A percentile compares a stretch with the other conserved stretches of the same genome.
phyloP scores from a whole-genome alignment of 2,329 filamentous ascomycete species.

The Colletotrichum theobromicola region DNA sequence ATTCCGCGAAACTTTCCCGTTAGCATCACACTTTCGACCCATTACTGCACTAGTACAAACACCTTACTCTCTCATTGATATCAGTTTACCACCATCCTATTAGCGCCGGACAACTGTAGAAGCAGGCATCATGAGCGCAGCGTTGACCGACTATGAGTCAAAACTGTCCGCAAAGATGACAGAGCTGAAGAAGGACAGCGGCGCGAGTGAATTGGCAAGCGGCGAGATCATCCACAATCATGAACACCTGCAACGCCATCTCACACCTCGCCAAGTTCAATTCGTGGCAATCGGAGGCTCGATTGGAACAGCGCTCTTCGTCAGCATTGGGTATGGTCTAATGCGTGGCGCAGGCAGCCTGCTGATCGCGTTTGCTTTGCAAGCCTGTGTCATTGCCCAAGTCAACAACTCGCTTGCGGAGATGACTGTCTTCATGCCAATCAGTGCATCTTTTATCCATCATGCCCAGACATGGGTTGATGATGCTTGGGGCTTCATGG shows the following conservation, averaged over 20 bases:
- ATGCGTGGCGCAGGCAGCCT: background rate
- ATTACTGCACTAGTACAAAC: background rate
- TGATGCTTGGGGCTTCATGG: conserved; percentile 51
- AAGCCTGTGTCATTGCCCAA: conserved; percentile 30
- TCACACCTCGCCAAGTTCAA: background rate
- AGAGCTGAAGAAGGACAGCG: background rate
- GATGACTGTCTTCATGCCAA: conserved; percentile 33
- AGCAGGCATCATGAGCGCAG: background rate
- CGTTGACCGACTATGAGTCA: background rate
- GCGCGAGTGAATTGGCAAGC: background rate
- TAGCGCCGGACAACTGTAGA: background rate
- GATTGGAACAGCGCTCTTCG: background rate
- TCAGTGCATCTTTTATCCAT: conserved; percentile 48
- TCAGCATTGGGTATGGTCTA: background rate
- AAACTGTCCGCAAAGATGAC: background rate
- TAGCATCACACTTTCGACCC: background rate
- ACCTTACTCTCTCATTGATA: background rate
- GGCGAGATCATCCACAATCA: background rate
- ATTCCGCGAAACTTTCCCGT: background rate
- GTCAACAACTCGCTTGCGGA: conserved; percentile 43
- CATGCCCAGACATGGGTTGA: conserved; percentile 57
- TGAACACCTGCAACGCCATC: background rate
- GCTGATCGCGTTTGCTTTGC: background rate
- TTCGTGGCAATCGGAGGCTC: background rate
- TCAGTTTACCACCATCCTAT: background rate